Base-by-base conservation (phyloP, 106 monocot genomes). In the Chionographis japonica region DNA sequence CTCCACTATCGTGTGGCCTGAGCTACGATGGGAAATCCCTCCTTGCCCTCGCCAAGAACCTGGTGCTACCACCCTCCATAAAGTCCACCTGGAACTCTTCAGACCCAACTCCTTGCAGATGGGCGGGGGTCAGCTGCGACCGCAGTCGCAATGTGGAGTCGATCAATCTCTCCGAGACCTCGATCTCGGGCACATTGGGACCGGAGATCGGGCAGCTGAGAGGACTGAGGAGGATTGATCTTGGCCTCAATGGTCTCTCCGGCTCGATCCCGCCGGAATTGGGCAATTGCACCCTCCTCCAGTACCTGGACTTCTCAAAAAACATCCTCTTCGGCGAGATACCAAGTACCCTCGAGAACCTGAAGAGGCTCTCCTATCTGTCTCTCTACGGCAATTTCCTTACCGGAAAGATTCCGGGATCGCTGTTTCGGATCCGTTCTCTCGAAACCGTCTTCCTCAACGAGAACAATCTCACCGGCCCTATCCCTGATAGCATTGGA, bases 241-340 rank as follows among this genome's bases (percentile, higher is more conserved):
- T 90, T 12, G 20, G 62, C 13, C 3, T 13, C 20, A 90, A 90
- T 53, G 55, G 20, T 52, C 18, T 90, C 11, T 70, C 81, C 3
- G 86, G 86, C 1, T 41, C 66, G n/a, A 83, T 90, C 38, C 86
- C 90, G 1, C 52, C 66, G 7, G 86, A 86, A 57, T 39, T 93
- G 63, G 85, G 88, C 53, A 91, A 89, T 71, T 89, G 83, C 73
- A 73, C 63, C 7, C 52, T 53, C 15, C 80, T 92, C 38, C 62
- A 72, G 27, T 50, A 75, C 59, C 19, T 95, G 58, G 88, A 92
- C 70, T 72, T 95, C 50, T 82, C 91, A 0, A 36, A 0, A 46
- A 89, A 88, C 40, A 36, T 17, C 13, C 49, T 95, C 50, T 70
- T 81, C 17, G 95, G 92, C 3, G 72, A 86, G 54, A 78, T 95